A percentile compares a stretch with the other conserved stretches of the same genome.
Conservation (phyloP, 208 protist genomes). For the Acanthamoeba lugdunensis region DNA sequence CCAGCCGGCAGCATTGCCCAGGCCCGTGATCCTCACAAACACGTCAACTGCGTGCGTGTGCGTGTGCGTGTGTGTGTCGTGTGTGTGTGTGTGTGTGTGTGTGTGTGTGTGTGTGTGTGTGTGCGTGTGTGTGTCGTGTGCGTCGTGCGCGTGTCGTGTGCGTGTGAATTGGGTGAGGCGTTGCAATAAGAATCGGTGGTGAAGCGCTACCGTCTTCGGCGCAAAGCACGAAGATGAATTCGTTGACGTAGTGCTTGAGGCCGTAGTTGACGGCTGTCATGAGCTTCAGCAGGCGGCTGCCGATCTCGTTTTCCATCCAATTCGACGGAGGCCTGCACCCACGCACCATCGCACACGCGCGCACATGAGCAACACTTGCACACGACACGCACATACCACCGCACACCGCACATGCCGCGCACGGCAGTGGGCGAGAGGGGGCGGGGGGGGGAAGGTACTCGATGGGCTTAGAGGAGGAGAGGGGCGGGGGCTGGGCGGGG, state of each 20-base stretch:
- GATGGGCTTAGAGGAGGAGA: background rate
- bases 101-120: no score
- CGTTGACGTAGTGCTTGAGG: slow-evolving; percentile 57
- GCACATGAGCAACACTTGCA: background rate
- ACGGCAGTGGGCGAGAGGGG: background rate
- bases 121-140: no score
- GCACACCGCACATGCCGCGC: background rate
- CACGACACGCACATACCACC: background rate
- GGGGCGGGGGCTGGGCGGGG: slow-evolving; percentile 4
- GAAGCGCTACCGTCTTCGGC: background rate
- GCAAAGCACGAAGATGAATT: slow-evolving; percentile 45
- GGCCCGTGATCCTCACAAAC: background rate
- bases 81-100: no score
- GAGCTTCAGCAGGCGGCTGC: background rate
- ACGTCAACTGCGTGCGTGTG: background rate
- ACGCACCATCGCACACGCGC: no score
- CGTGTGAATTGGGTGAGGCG: no score
- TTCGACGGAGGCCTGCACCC: slow-evolving; percentile 11
- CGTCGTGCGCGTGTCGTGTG: background rate
- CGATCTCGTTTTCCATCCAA: slow-evolving; percentile 44
- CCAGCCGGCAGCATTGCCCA: slow-evolving; percentile 2
- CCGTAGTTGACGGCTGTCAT: slow-evolving; percentile 42
- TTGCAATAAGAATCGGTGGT: no score
- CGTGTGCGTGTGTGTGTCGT: no score
- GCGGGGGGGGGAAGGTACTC: background rate